Base-by-base conservation (phyloP, 2,329 filamentous ascomycete species). In the Leptographium wingfieldii region DNA sequence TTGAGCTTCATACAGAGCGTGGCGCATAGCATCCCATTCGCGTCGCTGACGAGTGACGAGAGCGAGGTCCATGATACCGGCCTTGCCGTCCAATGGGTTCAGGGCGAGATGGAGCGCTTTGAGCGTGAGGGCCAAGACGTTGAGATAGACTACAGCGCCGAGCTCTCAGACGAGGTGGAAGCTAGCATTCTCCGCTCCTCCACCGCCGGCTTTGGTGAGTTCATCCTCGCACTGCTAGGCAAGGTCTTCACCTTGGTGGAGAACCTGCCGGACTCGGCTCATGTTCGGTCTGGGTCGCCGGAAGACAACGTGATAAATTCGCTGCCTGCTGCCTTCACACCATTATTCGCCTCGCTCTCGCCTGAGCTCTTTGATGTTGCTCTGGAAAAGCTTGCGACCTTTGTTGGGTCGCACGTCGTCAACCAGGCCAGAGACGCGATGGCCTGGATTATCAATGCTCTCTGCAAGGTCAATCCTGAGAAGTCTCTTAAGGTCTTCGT, bases 251-350 rank as follows among this genome's bases (percentile, higher is more conserved):
- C 92, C 0, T 80, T 99, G 11, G 73, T 99, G 27, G 94, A 99
- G 72, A 99, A 99, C 68, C 76, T 99, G 49, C 94, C 94, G 0
- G 95, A 99, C 73, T 85, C 91, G 11, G 87, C 90, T 35, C 84
- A 92, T 61, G 84, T 96, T 38, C 87, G 92, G 63, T 91, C 89
- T 61, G 91, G 91, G 12, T 95, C 91, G 6, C 94, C 94, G 0
- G 94, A 99, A 72, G 95, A 99, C 68, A 96, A 92, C 67, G 91
- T 99, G 55, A 92, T 97, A 69, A 97, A 97, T 69, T 95, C 92
- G 1, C 75, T 99, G 27, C 94, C 94, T 3, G 90, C 92, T 9
- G 91, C 94, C 0, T 84, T 99, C 63, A 91, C 90, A 58, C 94
- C 94, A 3, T 76, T 99, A 51, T 88, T 99, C 65, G 88, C 92